Percentiles rank a stretch among this genome's conserved stretches.
phyloP scores from a whole-genome alignment of 192 early-diverging fungal species.

The Endogone sp. region DNA sequence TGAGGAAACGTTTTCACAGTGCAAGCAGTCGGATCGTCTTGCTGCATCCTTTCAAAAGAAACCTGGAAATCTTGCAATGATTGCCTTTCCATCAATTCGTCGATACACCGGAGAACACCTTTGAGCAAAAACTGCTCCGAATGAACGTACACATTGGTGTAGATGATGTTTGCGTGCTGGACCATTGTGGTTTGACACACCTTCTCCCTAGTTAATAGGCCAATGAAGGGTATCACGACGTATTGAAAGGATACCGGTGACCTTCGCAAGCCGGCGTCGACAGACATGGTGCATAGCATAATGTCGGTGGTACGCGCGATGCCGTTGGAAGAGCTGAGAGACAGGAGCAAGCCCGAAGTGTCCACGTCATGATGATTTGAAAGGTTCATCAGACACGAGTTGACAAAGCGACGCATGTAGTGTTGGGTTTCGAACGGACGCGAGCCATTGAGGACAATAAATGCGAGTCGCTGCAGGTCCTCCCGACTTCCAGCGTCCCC shows the following conservation, averaged over 20 bases:
- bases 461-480: not conserved
- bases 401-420: constrained; percentile 19
- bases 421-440: constrained; percentile 1
- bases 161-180: not conserved
- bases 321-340: constrained; percentile 11
- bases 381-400: constrained; percentile 25
- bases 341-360: constrained; percentile 18
- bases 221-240: not conserved
- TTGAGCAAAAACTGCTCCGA: not conserved
- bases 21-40: not conserved
- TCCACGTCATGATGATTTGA: constrained; percentile 27
- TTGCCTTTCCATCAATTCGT: not conserved
- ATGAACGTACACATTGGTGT: not conserved
- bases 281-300: constrained; percentile 16
- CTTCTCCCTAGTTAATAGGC: not conserved
- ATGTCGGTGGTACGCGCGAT: constrained; percentile 20
- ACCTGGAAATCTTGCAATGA: not conserved
- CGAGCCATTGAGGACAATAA: not conserved
- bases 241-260: constrained; percentile 7
- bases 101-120: not conserved
- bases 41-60: not conserved
- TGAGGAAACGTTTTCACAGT: not conserved
- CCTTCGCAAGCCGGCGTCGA: constrained; percentile 13
- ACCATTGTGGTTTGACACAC: not conserved
- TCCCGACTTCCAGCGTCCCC: not conserved